These are phyloP conservation scores for Petunia axillaris DNA, from an alignment of 257 asterid genomes.

Conservation along the genomic window DNA sequence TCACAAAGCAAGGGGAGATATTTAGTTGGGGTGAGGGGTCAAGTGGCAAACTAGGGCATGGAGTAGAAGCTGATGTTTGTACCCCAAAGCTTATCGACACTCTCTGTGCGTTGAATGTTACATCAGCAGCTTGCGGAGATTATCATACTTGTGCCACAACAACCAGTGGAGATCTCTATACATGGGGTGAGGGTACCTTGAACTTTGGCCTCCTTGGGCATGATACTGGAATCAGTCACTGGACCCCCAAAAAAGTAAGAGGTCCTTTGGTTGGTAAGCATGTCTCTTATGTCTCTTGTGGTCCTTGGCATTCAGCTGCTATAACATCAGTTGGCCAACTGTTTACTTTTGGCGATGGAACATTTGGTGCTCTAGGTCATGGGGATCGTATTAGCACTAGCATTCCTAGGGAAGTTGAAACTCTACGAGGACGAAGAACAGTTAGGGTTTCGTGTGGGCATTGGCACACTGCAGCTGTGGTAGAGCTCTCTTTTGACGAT, in stretches of 20 bases:
- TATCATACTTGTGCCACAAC: slow-evolving; percentile 75
- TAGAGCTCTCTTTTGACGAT: slow-evolving; percentile 45
- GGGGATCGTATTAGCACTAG: slow-evolving; percentile 54
- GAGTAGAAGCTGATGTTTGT: slow-evolving; percentile 50
- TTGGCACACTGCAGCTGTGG: slow-evolving; percentile 85
- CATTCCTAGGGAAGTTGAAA: slow-evolving; percentile 64
- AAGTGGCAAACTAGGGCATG: slow-evolving; percentile 78
- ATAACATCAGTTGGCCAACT: slow-evolving; percentile 59
- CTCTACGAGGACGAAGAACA: slow-evolving; percentile 53
- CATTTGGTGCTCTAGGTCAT: slow-evolving; percentile 84
- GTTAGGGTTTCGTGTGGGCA: slow-evolving; percentile 64
- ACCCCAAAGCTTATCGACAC: slow-evolving; percentile 53
- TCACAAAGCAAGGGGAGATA: slow-evolving; percentile 64
- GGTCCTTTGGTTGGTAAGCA: slow-evolving; percentile 55
- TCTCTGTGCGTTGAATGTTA: slow-evolving; percentile 49
- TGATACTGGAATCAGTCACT: slow-evolving; percentile 59
- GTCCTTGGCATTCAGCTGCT: slow-evolving; percentile 84
- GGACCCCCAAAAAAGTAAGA: slow-evolving; percentile 65
- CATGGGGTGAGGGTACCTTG: slow-evolving; percentile 77
- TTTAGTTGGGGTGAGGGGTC: slow-evolving; percentile 79
- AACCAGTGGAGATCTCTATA: slow-evolving; percentile 61
- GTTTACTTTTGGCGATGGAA: slow-evolving; percentile 81
- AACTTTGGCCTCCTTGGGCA: slow-evolving; percentile 75
- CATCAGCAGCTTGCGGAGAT: slow-evolving; percentile 68
- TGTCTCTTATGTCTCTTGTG: slow-evolving; percentile 61